Base-by-base conservation (phyloP, 2,329 filamentous ascomycete genomes). In the Mycosphaerella sp. region DNA sequence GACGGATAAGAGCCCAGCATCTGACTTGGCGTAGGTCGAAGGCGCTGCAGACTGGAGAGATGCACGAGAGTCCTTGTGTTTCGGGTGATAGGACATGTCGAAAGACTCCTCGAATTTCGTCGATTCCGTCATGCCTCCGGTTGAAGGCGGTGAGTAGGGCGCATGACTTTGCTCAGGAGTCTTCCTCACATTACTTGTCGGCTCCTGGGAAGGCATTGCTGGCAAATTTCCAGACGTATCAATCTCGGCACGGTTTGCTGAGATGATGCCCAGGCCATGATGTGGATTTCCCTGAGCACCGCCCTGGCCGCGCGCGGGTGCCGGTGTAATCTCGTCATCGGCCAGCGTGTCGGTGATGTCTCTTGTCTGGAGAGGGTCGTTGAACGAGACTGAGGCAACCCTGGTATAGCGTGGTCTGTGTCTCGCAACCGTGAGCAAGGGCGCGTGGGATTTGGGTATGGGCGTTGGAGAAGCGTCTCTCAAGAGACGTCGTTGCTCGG, bases 361-460 rank as follows among this genome's bases (percentile, higher is more conserved):
- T 49, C 47, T 50, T 4, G 60, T 54, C 9, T 56, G 42, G 26
- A 53, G 42, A 48, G 66, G 62, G 17, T 71, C 70, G 50, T 64
- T 62, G 41, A 66, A 64, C 12, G 66, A 63, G 45, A 72, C 68
- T 55, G 67, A 70, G 17, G 65, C 64, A 9, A 73, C 62, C 52
- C 69, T 64, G 29, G 67, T 57, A 55, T 73, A 71, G 36, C 64
- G 67, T 2, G 71, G 67, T 46, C 70, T 65, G 38, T 69, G 66
- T 57, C 62, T 55, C 43, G 55, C 32, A 8, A 63, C 59, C 14
- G 49, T 41, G 2, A 32, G 21, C 36, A 40, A 32, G 34, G 36
- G 44, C n/a, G 43, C 32, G 17, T 43, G n/a, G n/a, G 51, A 29
- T 12, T 40, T 54, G 17, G 47, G 32, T 14, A 45, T 45, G 31